Evolutionary conservation across 768 basidiomycete species (phyloP).

Genomic region (Atractiella rhizophila): DNA sequence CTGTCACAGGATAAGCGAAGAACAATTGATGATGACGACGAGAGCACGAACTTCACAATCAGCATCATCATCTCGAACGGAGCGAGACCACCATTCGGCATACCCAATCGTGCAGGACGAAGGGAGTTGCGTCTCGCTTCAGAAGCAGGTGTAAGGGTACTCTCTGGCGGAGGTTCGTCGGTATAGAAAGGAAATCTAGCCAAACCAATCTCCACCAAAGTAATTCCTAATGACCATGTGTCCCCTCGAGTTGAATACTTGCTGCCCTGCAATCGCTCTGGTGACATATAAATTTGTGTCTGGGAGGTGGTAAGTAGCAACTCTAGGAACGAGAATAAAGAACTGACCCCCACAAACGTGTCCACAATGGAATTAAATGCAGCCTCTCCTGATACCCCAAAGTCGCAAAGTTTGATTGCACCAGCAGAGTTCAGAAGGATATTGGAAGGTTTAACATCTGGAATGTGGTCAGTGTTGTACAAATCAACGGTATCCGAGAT

Average conservation of each 20-base stretch:
- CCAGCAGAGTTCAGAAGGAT: conserved; percentile 73
- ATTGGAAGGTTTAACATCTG: conserved; percentile 79
- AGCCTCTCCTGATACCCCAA: conserved; percentile 93
- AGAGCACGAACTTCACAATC: too few relatives aligned
- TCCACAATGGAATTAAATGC: conserved; percentile 98
- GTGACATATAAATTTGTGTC: too few relatives aligned
- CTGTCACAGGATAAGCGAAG: too few relatives aligned
- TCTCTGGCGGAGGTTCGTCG: conserved; percentile 4
- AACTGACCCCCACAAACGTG: conserved; percentile 80
- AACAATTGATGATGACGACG: conserved; percentile 34
- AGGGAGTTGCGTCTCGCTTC: too few relatives aligned
- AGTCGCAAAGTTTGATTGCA: conserved; percentile 83
- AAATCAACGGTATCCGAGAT: conserved; percentile 55
- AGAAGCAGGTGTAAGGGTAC: too few relatives aligned
- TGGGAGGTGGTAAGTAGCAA: background rate
- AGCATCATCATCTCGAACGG: conserved; percentile 8
- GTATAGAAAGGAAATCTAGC: conserved; percentile 83
- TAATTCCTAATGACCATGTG: conserved; percentile 94
- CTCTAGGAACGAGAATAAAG: too few relatives aligned
- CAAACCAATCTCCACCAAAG: conserved; percentile 82
- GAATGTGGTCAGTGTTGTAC: conserved; percentile 30
- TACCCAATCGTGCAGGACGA: conserved; percentile 9
- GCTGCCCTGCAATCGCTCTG: conserved; percentile 94
- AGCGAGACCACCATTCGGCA: conserved; percentile 7
- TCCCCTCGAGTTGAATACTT: conserved; percentile 97